Base-by-base conservation (phyloP, 192 early-diverging fungal species). In the Backusella sp. region DNA sequence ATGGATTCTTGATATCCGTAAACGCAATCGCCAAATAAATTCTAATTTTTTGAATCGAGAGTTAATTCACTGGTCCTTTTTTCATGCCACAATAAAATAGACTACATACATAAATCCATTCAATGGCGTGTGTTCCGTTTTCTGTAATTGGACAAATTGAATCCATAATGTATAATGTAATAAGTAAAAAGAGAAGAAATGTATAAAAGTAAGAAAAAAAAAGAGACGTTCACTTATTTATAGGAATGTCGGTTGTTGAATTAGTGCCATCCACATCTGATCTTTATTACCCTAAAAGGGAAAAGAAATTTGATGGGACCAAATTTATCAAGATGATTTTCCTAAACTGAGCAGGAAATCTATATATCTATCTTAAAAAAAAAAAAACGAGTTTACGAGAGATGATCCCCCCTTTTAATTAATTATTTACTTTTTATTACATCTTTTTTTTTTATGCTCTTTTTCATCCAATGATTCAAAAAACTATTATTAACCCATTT, bases 21-120 rank as follows among this genome's bases (percentile, higher is more conserved):
- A 1, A 88, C 77, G 68, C 87, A 88, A 80, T 82, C 79, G 34
- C 84, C 82, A 68, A 85, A 82, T 42, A 86, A 15, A 4, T 72
- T 59, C 86, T 87, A 80, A 17, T n/a, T 1, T 14, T 8, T 32
- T 17, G 53, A 53, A 11, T 26, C 12, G 46, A n/a, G 15, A 44
- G 19, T 36, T 49, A 26, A 53, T 53, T 23, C 3, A 19, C 12
- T 52, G 15, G 0, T n/a, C n/a, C 36, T 9, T 21, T 35, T 62
- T 28, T 0, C 17, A 7, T 30, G n/a, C 42, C 17, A 26, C 4
- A 62, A 62, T 26, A 26, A 26, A 26, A 59, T 14, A 39, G 23
- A 65, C 2, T 14, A 41, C 72, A 62, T 73, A 73, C 72, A 34
- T 73, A 62, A 19, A 73, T 73, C 72, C 72, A 73, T 21, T 23